Conservation (phyloP, 495 filamentous ascomycete genomes). For the Penicillium odoratum region DNA sequence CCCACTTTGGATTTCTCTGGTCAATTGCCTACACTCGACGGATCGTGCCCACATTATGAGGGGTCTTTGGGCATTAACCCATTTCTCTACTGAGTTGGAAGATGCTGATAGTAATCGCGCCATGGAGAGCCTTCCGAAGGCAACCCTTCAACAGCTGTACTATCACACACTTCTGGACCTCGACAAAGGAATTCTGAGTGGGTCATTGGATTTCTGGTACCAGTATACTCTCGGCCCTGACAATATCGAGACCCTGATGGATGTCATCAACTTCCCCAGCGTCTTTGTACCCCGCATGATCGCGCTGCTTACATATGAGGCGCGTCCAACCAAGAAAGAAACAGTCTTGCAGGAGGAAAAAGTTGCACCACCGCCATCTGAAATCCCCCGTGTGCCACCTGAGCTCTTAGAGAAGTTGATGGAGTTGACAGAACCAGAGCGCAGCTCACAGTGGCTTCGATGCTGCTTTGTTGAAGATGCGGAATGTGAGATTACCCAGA, state of each 20-base stretch:
- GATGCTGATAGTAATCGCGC: conserved; percentile 64
- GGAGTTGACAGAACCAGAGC: conserved; percentile 76
- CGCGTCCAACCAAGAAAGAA: conserved; percentile 43
- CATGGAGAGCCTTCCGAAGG: conserved; percentile 67
- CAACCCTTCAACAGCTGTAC: conserved; percentile 66
- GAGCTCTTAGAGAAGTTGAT: conserved; percentile 78
- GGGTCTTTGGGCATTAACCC: conserved; percentile 78
- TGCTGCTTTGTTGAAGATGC: conserved; percentile 77
- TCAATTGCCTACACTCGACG: conserved; percentile 64
- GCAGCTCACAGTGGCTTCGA: conserved; percentile 77
- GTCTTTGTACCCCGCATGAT: conserved; percentile 72
- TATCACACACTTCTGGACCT: conserved; percentile 77
- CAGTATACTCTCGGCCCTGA: conserved; percentile 83
- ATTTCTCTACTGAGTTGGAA: conserved; percentile 82
- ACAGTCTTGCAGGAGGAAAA: conserved; percentile 47
- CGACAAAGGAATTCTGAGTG: conserved; percentile 85
- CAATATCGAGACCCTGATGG: conserved; percentile 75
- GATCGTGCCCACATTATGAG: conserved; percentile 88
- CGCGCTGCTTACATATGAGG: conserved; percentile 70
- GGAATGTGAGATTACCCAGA: conserved; percentile 88
- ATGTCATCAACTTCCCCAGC: conserved; percentile 61
- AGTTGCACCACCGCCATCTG: conserved; percentile 48
- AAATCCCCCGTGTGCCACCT: conserved; percentile 72
- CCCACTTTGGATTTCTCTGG: conserved; percentile 74
- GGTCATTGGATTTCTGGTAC: conserved; percentile 91